Conservation (phyloP, 2,329 filamentous ascomycete species). For the Ceratocystis harringtonii region DNA sequence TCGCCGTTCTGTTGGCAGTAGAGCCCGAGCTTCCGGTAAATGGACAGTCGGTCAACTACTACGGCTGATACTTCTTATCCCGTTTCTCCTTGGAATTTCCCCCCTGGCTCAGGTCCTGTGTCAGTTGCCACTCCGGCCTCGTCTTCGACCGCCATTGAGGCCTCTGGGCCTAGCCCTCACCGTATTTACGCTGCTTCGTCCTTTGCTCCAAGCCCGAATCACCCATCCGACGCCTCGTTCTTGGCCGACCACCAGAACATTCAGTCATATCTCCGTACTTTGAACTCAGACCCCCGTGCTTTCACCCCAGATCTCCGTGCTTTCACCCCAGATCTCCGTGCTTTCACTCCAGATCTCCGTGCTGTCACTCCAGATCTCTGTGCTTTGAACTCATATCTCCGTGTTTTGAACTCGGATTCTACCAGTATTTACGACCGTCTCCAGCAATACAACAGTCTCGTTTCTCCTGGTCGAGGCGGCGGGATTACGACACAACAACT, state of each 20-base stretch:
- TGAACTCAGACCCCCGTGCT: slow-evolving; percentile 27
- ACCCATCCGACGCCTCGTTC: slow-evolving; percentile 22
- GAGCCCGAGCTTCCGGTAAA: slow-evolving; percentile 26
- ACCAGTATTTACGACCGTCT: slow-evolving; percentile 47
- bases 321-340: too few species aligned
- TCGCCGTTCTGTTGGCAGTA: slow-evolving; percentile 18
- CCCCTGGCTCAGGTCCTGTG: slow-evolving; percentile 15
- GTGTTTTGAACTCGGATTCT: slow-evolving; percentile 30
- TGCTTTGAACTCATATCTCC: slow-evolving; percentile 30
- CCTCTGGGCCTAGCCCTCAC: slow-evolving; percentile 11
- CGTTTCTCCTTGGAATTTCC: slow-evolving; percentile 28
- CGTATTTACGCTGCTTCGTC: slow-evolving; percentile 5
- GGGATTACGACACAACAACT: slow-evolving; percentile 39
- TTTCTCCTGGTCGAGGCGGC: slow-evolving; percentile 41
- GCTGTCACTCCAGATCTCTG: too few species aligned
- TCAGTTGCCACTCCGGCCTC: slow-evolving; percentile 10
- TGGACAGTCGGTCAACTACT: slow-evolving; percentile 37
- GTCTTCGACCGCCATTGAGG: slow-evolving; percentile 9
- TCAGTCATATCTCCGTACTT: slow-evolving; percentile 39
- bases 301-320: too few species aligned
- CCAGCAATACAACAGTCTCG: slow-evolving; percentile 49
- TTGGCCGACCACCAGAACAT: slow-evolving; percentile 33
- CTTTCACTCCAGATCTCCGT: too few species aligned
- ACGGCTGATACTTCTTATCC: slow-evolving; percentile 35
- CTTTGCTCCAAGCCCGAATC: slow-evolving; percentile 6